Percentiles rank a stretch among this genome's conserved stretches.
Conservation (phyloP, 2,329 filamentous ascomycete genomes). For the Geosmithia putterillii region DNA sequence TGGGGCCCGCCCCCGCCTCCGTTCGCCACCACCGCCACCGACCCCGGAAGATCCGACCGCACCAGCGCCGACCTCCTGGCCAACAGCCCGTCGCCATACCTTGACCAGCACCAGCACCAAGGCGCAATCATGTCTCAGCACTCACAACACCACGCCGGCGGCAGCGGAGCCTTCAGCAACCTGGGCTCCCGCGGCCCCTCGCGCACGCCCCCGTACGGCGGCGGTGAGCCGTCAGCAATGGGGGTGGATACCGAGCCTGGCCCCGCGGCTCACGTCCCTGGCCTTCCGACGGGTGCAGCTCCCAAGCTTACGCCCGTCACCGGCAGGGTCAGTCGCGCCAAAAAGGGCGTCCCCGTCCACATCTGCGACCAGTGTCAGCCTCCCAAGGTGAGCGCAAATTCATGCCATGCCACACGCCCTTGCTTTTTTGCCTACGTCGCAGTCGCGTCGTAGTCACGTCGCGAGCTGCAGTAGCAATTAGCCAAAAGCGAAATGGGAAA, state of each 20-base stretch:
- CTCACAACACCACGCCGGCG: slow-evolving; percentile 12
- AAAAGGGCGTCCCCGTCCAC: slow-evolving; percentile 47
- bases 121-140: not conserved
- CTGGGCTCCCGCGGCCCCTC: slow-evolving; percentile 6
- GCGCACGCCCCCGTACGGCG: not conserved
- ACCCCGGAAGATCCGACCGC: slow-evolving; percentile 27
- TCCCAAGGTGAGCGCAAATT: slow-evolving; percentile 28
- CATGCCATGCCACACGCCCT: not conserved
- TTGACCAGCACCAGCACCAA: not conserved
- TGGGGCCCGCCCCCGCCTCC: slow-evolving; percentile 1
- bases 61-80: slow-evolving; percentile 36
- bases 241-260: not conserved
- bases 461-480: too few relatives aligned
- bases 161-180: slow-evolving; percentile 11
- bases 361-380: slow-evolving; percentile 38
- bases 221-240: not conserved
- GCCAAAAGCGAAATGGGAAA: too few relatives aligned
- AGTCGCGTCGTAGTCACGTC: too few relatives aligned
- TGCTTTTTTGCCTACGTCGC: not conserved
- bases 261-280: not conserved
- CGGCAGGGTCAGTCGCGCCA: slow-evolving; percentile 42
- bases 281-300: not conserved
- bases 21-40: slow-evolving; percentile 10
- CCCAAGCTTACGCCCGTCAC: slow-evolving; percentile 45
- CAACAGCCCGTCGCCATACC: too few relatives aligned